These are phyloP conservation scores for Epichloe elymi DNA, from an alignment of 2,329 filamentous ascomycete genomes.

Conservation along the genomic window DNA sequence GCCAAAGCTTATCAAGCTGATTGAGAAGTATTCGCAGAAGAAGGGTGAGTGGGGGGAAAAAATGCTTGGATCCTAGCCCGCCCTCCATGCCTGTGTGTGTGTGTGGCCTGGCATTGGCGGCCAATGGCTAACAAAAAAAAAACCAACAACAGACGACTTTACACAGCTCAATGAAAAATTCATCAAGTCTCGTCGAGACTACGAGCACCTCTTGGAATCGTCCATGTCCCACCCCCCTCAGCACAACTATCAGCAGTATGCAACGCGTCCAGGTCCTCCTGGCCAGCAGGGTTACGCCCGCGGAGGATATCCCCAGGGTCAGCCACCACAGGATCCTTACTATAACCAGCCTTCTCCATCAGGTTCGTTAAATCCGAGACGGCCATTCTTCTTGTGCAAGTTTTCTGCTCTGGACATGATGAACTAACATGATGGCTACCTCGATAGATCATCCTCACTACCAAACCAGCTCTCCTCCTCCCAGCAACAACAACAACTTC, in stretches of 20 bases:
- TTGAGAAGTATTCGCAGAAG: constrained; percentile 98
- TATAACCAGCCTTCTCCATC: constrained; percentile 46
- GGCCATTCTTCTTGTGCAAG: neutral
- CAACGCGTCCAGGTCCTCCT: constrained; percentile 36
- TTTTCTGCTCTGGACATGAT: too few species aligned
- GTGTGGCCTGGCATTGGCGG: too few species aligned
- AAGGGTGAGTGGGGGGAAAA: constrained; percentile 49
- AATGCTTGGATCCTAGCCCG: neutral
- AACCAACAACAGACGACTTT: constrained; percentile 63
- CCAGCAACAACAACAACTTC: constrained; percentile 23
- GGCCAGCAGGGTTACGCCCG: constrained; percentile 34
- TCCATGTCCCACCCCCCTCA: constrained; percentile 94
- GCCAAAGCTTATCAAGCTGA: constrained; percentile 93
- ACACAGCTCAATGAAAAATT: constrained; percentile 98
- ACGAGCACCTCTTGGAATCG: constrained; percentile 86
- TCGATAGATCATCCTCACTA: constrained; percentile 33
- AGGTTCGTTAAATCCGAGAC: constrained; percentile 10
- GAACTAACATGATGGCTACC: neutral
- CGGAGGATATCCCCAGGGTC: constrained; percentile 28
- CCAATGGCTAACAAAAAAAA: neutral
- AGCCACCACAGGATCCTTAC: constrained; percentile 44
- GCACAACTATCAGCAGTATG: constrained; percentile 59
- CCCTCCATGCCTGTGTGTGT: neutral
- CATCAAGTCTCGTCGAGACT: constrained; percentile 94
- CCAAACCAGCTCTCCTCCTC: constrained; percentile 33